These are phyloP conservation scores for Clonostachys chloroleuca DNA, from an alignment of 2,329 filamentous ascomycete genomes.

Conservation along the genomic window DNA sequence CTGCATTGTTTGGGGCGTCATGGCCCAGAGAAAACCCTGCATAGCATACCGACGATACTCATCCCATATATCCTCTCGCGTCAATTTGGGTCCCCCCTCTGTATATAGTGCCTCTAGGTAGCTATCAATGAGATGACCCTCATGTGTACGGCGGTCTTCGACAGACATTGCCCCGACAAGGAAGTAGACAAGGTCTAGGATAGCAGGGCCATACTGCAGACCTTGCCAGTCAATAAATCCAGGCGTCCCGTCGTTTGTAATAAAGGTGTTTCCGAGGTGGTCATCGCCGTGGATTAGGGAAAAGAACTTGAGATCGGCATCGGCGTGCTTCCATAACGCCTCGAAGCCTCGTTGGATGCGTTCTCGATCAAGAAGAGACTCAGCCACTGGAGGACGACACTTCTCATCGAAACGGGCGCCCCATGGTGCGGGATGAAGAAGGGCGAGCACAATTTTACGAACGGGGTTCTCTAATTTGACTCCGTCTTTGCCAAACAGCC, in stretches of 20 bases:
- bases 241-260: conserved; percentile 22
- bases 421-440: conserved; percentile 20
- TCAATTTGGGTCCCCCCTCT: conserved; percentile 22
- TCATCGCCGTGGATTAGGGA: conserved; percentile 35
- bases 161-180: conserved; percentile 29
- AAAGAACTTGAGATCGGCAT: conserved; percentile 22
- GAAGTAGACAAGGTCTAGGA: conserved; percentile 36
- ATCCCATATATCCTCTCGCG: conserved; percentile 12
- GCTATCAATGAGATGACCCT: conserved; percentile 27
- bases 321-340: conserved; percentile 25
- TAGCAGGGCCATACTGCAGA: conserved; percentile 31
- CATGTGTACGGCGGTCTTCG: conserved; percentile 29
- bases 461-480: too few relatives aligned
- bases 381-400: conserved; percentile 21
- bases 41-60: conserved; percentile 11
- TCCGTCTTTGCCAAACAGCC: conserved; percentile 23
- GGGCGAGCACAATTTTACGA: conserved; percentile 21
- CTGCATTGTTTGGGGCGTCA: conserved; percentile 19
- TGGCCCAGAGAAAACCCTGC: background rate
- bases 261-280: conserved; percentile 37
- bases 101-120: conserved; percentile 24
- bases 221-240: conserved; percentile 37
- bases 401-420: conserved; percentile 18
- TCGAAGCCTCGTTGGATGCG: conserved; percentile 26
- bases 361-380: conserved; percentile 26